Evolutionary conservation across 2,329 filamentous ascomycete genomes (phyloP).

Genomic region (Neofusicoccum cordaticola): DNA sequence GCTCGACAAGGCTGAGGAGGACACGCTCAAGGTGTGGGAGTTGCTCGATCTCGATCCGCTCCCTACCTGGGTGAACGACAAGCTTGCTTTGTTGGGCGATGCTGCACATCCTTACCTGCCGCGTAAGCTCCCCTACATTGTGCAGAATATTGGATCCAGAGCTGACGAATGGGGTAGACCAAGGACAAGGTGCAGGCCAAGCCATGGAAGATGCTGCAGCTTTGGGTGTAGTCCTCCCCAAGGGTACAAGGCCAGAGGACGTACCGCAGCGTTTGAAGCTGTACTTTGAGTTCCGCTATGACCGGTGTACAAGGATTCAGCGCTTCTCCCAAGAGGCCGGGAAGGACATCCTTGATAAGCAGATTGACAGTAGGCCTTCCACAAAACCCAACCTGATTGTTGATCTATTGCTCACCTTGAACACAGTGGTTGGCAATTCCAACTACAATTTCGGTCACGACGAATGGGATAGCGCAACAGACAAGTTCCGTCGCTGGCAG

Average conservation of each 20-base stretch:
- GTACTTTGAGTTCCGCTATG: slow-evolving; percentile 58
- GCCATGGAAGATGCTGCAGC: slow-evolving; percentile 67
- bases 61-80: slow-evolving; percentile 53
- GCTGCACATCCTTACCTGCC: slow-evolving; percentile 68
- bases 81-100: slow-evolving; percentile 61
- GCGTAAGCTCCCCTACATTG: slow-evolving; percentile 38
- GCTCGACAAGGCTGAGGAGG: slow-evolving; percentile 38
- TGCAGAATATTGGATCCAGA: slow-evolving; percentile 23
- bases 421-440: slow-evolving; percentile 19
- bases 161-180: slow-evolving; percentile 34
- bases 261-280: slow-evolving; percentile 52
- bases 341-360: slow-evolving; percentile 39
- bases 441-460: slow-evolving; percentile 58
- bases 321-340: slow-evolving; percentile 56
- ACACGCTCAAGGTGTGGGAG: slow-evolving; percentile 39
- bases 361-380: not conserved
- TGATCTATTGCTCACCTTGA: not conserved
- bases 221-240: slow-evolving; percentile 49
- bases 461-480: slow-evolving; percentile 55
- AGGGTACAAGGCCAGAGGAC: slow-evolving; percentile 7
- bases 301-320: slow-evolving; percentile 59
- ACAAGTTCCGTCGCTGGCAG: slow-evolving; percentile 51
- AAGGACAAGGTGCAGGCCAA: slow-evolving; percentile 60
- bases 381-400: not conserved
- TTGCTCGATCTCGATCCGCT: slow-evolving; percentile 56